Evolutionary conservation across 495 filamentous ascomycete genomes (phyloP), one percentile per base, ranked within the genome.

Genomic region (Penicillium arizonense): DNA sequence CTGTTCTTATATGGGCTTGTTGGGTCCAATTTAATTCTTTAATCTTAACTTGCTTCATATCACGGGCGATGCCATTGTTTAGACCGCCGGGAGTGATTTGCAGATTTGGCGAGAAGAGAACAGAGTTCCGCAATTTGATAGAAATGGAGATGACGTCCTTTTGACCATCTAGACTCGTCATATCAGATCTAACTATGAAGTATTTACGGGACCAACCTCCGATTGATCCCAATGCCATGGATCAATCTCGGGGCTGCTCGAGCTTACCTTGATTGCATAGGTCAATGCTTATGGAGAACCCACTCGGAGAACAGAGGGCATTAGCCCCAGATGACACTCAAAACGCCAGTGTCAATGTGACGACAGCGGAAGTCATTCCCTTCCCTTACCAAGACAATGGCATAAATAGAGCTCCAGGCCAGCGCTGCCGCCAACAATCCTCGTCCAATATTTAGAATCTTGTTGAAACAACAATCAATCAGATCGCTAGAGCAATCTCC

Each of bases 11-110:
- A 46, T 46, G 57, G 63, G 54, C 61, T 64, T 57, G 39, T 37
- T 54, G 30, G 30, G 63, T 56, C 61, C 61, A 51, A 47, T 47
- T 59, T 64, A 67, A 61, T 64, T 52, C 61, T 64, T 61, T 64
- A 67, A 64, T 67, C 43, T 28, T 35, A 57, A 50, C 51, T 35
- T 63, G 60, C 52, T 58, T 47, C 47, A 52, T 56, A 63, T 58
- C 52, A 59, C 56, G 47, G 54, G 60, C 55, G 57, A 61, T 58
- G 37, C 53, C 53, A 52, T 55, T 56, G 48, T 63, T 58, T 43
- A 42, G 51, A 49, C 51, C 9, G 5, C 28, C 28, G 28, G 28
- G 28, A 7, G 28, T 7, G 24, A 30, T 30, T 30, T 30, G 28
- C 5, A 30, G 28, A 30, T 8, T 30, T 30, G 3, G 23, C 23